These are phyloP conservation scores for Chromera velia DNA, from an alignment of 73 alveolate genomes.

Conservation along the genomic window DNA sequence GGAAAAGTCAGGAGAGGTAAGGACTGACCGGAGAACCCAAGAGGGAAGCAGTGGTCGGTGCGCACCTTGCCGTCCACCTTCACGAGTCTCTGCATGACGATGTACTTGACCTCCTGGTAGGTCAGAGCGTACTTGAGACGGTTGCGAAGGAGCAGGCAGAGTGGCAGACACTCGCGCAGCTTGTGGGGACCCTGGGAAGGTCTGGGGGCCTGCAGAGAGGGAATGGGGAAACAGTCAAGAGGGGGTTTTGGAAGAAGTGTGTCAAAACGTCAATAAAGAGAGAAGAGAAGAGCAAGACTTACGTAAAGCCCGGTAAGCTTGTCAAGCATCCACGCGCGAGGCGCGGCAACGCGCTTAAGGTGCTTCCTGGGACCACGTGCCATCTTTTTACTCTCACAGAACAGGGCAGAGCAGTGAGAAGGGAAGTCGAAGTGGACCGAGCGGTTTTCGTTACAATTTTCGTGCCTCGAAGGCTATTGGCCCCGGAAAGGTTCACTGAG, in stretches of 20 bases:
- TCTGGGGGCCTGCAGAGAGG: conserved; percentile 58
- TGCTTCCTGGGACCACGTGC: conserved; percentile 95
- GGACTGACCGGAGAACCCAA: conserved; percentile 59
- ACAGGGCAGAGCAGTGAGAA: no score
- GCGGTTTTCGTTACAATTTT: no score
- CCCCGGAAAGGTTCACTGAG: no score
- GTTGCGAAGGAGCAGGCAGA: conserved; percentile 66
- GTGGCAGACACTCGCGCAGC: conserved; percentile 81
- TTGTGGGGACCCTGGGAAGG: conserved; percentile 92
- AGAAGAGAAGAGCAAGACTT: no score
- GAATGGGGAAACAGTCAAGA: not conserved
- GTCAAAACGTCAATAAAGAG: no score
- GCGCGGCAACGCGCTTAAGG: conserved; percentile 87
- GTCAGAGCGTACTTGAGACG: conserved; percentile 71
- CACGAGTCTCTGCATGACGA: conserved; percentile 72
- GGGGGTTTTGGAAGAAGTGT: not conserved
- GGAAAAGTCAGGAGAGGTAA: no score
- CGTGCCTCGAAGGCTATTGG: no score
- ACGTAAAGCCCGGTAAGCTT: conserved; percentile 69
- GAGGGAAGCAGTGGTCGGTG: conserved; percentile 82
- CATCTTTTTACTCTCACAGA: no score
- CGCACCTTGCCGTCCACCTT: conserved; percentile 84
- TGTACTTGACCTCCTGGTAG: conserved; percentile 69
- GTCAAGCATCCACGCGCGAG: conserved; percentile 88
- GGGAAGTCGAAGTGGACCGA: no score